Evolutionary conservation across 768 basidiomycete species (phyloP), one percentile per base, ranked within the genome.

Genomic region (Psilocybe azurescens): DNA sequence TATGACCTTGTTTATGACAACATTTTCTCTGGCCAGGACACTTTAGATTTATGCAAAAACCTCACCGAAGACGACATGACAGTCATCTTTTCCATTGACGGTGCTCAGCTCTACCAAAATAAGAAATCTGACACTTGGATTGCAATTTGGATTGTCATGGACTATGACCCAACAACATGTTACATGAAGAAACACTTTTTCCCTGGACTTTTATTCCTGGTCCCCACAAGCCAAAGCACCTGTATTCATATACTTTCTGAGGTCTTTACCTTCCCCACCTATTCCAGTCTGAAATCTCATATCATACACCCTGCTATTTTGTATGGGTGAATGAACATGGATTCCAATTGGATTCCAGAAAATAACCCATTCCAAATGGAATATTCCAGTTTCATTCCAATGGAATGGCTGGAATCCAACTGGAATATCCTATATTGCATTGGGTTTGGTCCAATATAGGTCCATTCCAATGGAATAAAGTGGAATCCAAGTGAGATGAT

Each of bases 51-150:
- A 0, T 66, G 65, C 3, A 49, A 63, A 4, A 14, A 16, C 0
- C 65, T 67, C 11, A 71, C 65, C 0, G 39, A 32, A 4, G 63
- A 76, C n/a, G 72, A 79, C 46, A 76, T 66, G 0, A 59, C 75
- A 2, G 51, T 81, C 3, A 56, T 72, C 2, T 60, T 77, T 8
- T 79, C 78, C 0, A 41, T 80, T 13, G 77, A 81, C 57, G 77
- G 79, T 18, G 73, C 76, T 0, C 81, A 81, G 52, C 71, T 83
- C 0, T 80, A 78, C 49, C 65, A 74, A 8, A 73, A 76, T 61
- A 81, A 81, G 65, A 65, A 70, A 44, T 81, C 79, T 1, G 76
- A 81, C 53, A 72, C 69, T 14, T 80, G 79, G 79, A 79, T 82
- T 14, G 69, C 56, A 1, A 75, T 77, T 8, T 81, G 75, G 76